These are phyloP conservation scores for Oryza coarctata DNA, from an alignment of 176 grass and related monocot species.

Conservation along the genomic window DNA sequence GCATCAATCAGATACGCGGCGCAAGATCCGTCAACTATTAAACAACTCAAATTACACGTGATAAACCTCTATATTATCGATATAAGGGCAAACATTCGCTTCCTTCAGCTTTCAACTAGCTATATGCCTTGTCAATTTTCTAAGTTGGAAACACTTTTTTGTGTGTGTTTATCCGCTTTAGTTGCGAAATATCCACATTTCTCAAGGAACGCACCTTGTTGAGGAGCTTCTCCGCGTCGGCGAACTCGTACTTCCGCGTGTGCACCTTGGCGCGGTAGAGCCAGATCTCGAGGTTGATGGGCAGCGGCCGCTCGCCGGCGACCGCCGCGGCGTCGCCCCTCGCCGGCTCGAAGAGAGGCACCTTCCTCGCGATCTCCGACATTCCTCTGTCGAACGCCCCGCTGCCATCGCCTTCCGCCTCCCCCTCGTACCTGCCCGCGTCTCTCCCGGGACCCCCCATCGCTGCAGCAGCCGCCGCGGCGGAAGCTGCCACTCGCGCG, in stretches of 20 bases:
- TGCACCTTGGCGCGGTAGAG: constrained; percentile 80
- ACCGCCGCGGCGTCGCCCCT: constrained; percentile 32
- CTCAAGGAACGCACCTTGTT: constrained; percentile 53
- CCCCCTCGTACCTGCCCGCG: constrained; percentile 39
- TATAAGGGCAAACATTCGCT: background rate
- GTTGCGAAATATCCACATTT: background rate
- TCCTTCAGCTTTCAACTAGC: background rate
- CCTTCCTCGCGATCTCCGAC: constrained; percentile 78
- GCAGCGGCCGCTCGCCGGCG: constrained; percentile 56
- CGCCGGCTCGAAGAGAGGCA: constrained; percentile 82
- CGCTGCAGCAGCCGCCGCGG: background rate
- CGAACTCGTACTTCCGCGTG: constrained; percentile 70
- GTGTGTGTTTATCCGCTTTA: background rate
- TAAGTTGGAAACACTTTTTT: background rate
- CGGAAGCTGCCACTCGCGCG: constrained; percentile 13
- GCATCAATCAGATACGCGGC: constrained; percentile 26
- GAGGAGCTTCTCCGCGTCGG: constrained; percentile 79
- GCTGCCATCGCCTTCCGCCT: constrained; percentile 16
- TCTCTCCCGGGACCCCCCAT: constrained; percentile 32
- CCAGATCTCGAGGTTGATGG: constrained; percentile 90
- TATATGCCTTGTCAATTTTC: background rate
- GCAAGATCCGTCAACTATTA: background rate
- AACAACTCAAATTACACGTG: background rate
- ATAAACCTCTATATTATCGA: background rate
- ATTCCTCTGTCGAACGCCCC: constrained; percentile 55